phyloP scores from a whole-genome alignment of 495 filamentous ascomycete genomes.

The Xylona heveae region DNA sequence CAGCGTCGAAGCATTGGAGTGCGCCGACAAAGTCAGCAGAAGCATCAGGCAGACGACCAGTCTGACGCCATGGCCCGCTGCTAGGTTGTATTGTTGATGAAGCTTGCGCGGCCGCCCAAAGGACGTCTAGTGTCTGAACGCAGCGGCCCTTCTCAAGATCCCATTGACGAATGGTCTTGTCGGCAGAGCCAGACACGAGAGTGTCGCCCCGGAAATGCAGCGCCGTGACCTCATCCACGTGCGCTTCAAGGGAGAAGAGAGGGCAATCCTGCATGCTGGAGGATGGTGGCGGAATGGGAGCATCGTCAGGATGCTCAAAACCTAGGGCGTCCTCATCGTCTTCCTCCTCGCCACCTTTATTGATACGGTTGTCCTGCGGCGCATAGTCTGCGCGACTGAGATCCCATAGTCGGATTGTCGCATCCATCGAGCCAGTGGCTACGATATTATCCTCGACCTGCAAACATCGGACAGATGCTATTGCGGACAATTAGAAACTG shows the following conservation, averaged over 20 bases:
- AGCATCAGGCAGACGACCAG: conserved; percentile 36
- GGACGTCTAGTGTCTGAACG: conserved; percentile 93
- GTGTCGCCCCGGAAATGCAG: conserved; percentile 75
- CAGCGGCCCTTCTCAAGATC: conserved; percentile 89
- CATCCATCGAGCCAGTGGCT: conserved; percentile 89
- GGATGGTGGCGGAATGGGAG: conserved; percentile 29
- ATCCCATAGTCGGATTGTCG: conserved; percentile 90
- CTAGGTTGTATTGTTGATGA: conserved; percentile 36
- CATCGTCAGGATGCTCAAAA: conserved; percentile 32
- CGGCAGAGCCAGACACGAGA: conserved; percentile 83
- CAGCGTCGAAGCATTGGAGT: conserved; percentile 90
- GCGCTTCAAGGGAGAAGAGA: conserved; percentile 68
- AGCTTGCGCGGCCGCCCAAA: conserved; percentile 93
- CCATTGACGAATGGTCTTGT: conserved; percentile 96
- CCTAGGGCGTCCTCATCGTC: conserved; percentile 34
- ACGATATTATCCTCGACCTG: conserved; percentile 94
- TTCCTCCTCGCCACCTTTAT: conserved; percentile 39
- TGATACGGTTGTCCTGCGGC: conserved; percentile 38
- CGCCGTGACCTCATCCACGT: conserved; percentile 88
- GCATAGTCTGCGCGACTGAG: conserved; percentile 44
- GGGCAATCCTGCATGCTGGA: conserved; percentile 72
- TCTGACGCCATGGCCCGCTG: conserved; percentile 28
- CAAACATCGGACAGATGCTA: conserved; percentile 70
- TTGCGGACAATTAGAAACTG: background rate
- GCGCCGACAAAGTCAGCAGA: conserved; percentile 87